phyloP scores from a whole-genome alignment of 176 grass and related monocot genomes.

The Hsuehochloa calcarea region DNA sequence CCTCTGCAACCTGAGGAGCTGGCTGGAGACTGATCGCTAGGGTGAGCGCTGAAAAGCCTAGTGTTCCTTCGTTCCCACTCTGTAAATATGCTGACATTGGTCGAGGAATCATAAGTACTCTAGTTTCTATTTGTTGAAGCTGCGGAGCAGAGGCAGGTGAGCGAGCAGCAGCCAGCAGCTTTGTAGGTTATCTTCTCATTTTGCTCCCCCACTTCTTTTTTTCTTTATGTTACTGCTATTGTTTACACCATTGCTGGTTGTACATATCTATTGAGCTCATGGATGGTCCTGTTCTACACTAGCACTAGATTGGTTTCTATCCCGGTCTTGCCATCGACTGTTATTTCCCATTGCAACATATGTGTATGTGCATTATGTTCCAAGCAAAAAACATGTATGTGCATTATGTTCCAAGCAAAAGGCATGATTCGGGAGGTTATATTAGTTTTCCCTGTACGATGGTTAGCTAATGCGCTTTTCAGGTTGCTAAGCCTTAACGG shows the following conservation, averaged over 20 bases:
- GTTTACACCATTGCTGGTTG: slow-evolving; percentile 31
- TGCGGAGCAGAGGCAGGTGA: slow-evolving; percentile 25
- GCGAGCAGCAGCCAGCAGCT: slow-evolving; percentile 43
- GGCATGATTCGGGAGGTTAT: neutral
- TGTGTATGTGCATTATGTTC: neutral
- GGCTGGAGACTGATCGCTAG: slow-evolving; percentile 42
- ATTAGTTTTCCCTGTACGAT: neutral
- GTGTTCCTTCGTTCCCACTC: neutral
- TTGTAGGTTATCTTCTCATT: slow-evolving; percentile 44
- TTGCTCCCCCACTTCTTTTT: neutral
- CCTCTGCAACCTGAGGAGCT: slow-evolving; percentile 62
- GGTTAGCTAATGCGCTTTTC: neutral
- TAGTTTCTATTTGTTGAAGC: slow-evolving; percentile 43
- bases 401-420: neutral
- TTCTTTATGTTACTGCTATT: neutral
- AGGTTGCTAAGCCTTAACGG: neutral
- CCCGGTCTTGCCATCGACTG: neutral
- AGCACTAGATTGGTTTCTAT: neutral
- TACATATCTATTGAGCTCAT: slow-evolving; percentile 35
- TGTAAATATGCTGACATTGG: slow-evolving; percentile 59
- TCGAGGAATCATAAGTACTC: slow-evolving; percentile 11
- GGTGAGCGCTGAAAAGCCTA: neutral
- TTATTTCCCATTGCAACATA: neutral
- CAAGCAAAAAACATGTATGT: neutral
- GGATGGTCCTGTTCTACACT: neutral